Conservation (phyloP, 1,284 basidiomycete species). For the Kalmanozyma brasiliensis region DNA sequence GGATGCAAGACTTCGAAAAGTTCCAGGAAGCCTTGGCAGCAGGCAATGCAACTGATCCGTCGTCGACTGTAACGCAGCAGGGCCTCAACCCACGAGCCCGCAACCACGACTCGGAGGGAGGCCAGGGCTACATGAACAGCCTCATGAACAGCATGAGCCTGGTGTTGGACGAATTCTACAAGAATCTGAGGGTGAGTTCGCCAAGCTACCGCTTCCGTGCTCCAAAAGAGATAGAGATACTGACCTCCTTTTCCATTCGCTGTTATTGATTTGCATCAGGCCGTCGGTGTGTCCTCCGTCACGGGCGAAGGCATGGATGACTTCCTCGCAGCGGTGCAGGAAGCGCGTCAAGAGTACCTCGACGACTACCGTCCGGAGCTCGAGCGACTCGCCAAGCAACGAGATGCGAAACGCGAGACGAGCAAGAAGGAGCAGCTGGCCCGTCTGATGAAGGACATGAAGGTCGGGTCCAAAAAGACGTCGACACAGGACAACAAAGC, state of each 20-base stretch:
- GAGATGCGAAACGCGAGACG: conserved; percentile 75
- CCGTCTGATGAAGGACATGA: conserved; percentile 85
- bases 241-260: conserved; percentile 7
- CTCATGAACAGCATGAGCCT: conserved; percentile 99
- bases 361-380: conserved; percentile 94
- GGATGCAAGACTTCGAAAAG: conserved; percentile 96
- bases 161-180: conserved; percentile 98
- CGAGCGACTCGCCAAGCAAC: conserved; percentile 74
- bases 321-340: conserved; percentile 90
- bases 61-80: conserved; percentile 41
- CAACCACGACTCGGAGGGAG: conserved; percentile 52
- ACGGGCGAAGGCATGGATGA: conserved; percentile 91
- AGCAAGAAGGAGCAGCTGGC: conserved; percentile 77
- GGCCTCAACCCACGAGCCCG: conserved; percentile 27
- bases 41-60: conserved; percentile 71
- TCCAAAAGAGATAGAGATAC: neutral
- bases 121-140: conserved; percentile 96
- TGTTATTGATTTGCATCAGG: conserved; percentile 70
- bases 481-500: neutral
- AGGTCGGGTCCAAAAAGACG: conserved; percentile 57
- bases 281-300: conserved; percentile 94
- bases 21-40: conserved; percentile 71
- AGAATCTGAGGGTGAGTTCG: conserved; percentile 82
- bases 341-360: conserved; percentile 83
- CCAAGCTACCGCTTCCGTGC: neutral